phyloP scores from a whole-genome alignment of 2,329 filamentous ascomycete genomes.

The Penicillium sp. region DNA sequence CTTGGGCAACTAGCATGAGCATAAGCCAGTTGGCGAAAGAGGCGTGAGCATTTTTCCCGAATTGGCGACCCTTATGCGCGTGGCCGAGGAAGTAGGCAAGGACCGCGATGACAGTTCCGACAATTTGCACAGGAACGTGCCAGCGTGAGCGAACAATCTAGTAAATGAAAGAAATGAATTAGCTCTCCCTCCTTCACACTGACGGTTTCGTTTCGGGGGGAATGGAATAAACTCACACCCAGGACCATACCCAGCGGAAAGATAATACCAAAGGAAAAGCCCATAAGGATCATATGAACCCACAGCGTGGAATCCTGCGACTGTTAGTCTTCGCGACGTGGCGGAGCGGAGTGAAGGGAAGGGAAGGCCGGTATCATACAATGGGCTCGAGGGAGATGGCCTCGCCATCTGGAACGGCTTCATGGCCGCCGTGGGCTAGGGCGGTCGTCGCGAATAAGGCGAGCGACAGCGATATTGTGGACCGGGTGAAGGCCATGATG shows the following conservation, averaged over 20 bases:
- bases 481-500: slow-evolving; percentile 20
- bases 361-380: slow-evolving; percentile 55
- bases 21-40: slow-evolving; percentile 81
- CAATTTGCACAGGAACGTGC: slow-evolving; percentile 87
- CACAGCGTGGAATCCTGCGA: slow-evolving; percentile 84
- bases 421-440: slow-evolving; percentile 58
- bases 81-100: slow-evolving; percentile 91
- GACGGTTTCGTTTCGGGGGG: background rate
- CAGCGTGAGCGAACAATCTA: slow-evolving; percentile 88
- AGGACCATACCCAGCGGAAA: slow-evolving; percentile 96
- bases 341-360: too few species aligned
- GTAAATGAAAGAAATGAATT: background rate
- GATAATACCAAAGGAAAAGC: slow-evolving; percentile 83
- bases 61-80: slow-evolving; percentile 85
- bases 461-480: slow-evolving; percentile 22
- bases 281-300: slow-evolving; percentile 90
- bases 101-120: slow-evolving; percentile 75
- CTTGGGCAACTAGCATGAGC: slow-evolving; percentile 75
- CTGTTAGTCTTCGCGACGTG: too few species aligned
- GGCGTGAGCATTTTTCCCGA: slow-evolving; percentile 78
- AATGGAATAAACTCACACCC: slow-evolving; percentile 70
- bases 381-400: slow-evolving; percentile 74
- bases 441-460: slow-evolving; percentile 34
- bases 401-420: slow-evolving; percentile 69
- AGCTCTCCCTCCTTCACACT: background rate